A percentile compares a stretch with the other conserved stretches of the same genome.
Evolutionary conservation across 352 stramenopile genomes (phyloP).

Genomic region (Paralagenidium karlingii): DNA sequence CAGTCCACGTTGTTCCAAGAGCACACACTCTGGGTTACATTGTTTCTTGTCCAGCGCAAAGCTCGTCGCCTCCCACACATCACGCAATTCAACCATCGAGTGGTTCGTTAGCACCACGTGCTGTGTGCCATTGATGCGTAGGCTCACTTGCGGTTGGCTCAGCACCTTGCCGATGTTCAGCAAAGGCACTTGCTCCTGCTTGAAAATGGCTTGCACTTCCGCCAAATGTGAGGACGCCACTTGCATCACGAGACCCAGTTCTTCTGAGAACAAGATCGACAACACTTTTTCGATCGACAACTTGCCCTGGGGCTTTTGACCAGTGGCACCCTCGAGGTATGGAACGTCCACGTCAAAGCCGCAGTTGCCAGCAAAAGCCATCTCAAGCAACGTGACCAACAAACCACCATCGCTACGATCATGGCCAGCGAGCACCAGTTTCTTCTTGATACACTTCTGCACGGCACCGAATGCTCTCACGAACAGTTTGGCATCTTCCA

Average conservation of each 20-base stretch:
- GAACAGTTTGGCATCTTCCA: constrained; percentile 89
- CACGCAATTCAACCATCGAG: constrained; percentile 77
- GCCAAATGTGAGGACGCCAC: constrained; percentile 48
- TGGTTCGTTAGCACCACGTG: constrained; percentile 47
- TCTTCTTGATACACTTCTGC: constrained; percentile 86
- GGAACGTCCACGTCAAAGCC: constrained; percentile 90
- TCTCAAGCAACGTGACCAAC: constrained; percentile 92
- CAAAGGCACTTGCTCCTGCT: constrained; percentile 61
- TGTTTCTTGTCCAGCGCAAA: constrained; percentile 98
- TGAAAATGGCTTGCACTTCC: constrained; percentile 83
- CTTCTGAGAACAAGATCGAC: constrained; percentile 92
- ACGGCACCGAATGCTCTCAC: constrained; percentile 91
- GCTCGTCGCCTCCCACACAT: constrained; percentile 98
- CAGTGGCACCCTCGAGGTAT: constrained; percentile 3
- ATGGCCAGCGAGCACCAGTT: constrained; percentile 92
- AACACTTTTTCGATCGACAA: constrained; percentile 49
- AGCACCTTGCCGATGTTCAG: constrained; percentile 85
- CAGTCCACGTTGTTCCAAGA: constrained; percentile 88
- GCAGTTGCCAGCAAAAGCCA: constrained; percentile 98
- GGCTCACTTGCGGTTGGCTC: constrained; percentile 74
- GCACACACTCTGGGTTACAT: constrained; percentile 93
- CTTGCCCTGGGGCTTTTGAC: constrained; percentile 6
- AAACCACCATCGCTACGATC: constrained; percentile 98
- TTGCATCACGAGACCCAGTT: constrained; percentile 96
- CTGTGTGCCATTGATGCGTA: constrained; percentile 75